A percentile compares a stretch with the other conserved stretches of the same genome.
Conservation (phyloP, 2,329 filamentous ascomycete species). For the Clonostachys chloroleuca region DNA sequence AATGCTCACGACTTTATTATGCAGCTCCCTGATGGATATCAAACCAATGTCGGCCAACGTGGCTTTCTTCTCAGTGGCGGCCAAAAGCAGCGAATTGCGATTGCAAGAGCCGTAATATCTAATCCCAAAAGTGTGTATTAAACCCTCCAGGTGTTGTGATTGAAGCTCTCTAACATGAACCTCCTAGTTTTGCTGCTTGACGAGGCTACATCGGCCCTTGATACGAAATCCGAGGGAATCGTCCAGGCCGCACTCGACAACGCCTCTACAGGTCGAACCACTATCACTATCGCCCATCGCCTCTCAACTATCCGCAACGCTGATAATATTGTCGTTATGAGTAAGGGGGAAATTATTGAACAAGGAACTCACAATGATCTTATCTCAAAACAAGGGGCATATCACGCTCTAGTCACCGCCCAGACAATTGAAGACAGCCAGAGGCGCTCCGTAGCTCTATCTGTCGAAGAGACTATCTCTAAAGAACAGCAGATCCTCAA, state of each 20-base stretch:
- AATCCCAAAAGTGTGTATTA: conserved; percentile 66
- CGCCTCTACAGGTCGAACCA: conserved; percentile 84
- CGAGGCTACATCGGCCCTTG: conserved; percentile 89
- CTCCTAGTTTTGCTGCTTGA: conserved; percentile 73
- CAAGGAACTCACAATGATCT: conserved; percentile 85
- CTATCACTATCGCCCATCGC: conserved; percentile 93
- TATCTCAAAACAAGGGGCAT: conserved; percentile 63
- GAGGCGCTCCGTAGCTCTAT: no score
- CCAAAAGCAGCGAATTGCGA: conserved; percentile 95
- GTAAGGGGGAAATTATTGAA: conserved; percentile 79
- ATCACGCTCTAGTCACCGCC: conserved; percentile 81
- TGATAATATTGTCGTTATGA: conserved; percentile 95
- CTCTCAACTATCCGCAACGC: conserved; percentile 91
- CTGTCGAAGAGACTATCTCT: no score
- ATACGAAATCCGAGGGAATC: conserved; percentile 88
- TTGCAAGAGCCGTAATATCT: conserved; percentile 84
- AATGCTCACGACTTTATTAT: conserved; percentile 92
- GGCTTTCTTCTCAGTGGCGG: conserved; percentile 91
- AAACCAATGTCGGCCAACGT: conserved; percentile 92
- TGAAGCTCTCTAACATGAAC: background rate
- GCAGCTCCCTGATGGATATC: conserved; percentile 78
- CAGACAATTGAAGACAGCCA: conserved; percentile 45
- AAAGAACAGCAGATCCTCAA: conserved; percentile 4
- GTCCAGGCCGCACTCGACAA: conserved; percentile 90
- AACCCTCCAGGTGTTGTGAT: background rate